Conservation (phyloP, 2,329 filamentous ascomycete genomes). For the Helminthosporium solani region DNA sequence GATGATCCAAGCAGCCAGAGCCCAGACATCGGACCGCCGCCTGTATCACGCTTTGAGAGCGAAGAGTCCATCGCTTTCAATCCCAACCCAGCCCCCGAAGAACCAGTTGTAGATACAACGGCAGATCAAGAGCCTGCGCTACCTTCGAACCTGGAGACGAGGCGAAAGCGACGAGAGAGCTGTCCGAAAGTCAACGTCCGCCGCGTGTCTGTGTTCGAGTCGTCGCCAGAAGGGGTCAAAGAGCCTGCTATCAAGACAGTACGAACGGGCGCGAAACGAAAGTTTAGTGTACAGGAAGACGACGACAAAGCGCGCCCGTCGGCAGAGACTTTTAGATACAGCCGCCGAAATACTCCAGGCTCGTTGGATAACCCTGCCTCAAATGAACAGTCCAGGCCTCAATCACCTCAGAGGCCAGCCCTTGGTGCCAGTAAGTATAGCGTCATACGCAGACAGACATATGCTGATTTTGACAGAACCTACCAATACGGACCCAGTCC, state of each 20-base stretch:
- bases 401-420: slow-evolving; percentile 35
- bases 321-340: slow-evolving; percentile 51
- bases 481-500: slow-evolving; percentile 49
- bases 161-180: slow-evolving; percentile 55
- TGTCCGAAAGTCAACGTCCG: slow-evolving; percentile 46
- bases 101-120: slow-evolving; percentile 29
- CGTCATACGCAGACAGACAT: slow-evolving; percentile 11
- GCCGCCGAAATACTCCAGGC: slow-evolving; percentile 36
- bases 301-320: slow-evolving; percentile 42
- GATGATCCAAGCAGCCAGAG: slow-evolving; percentile 60
- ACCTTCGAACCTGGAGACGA: slow-evolving; percentile 53
- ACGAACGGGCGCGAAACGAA: slow-evolving; percentile 57
- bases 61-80: slow-evolving; percentile 51
- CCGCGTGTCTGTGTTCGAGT: slow-evolving; percentile 47
- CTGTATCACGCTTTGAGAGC: slow-evolving; percentile 54
- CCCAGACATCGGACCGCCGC: slow-evolving; percentile 65
- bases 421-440: slow-evolving; percentile 46
- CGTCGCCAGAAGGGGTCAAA: slow-evolving; percentile 38
- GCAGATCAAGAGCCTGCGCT: slow-evolving; percentile 42
- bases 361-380: slow-evolving; percentile 17
- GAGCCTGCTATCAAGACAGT: slow-evolving; percentile 28
- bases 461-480: slow-evolving; percentile 44
- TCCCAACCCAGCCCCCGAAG: slow-evolving; percentile 24
- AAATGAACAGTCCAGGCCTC: slow-evolving; percentile 18
- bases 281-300: slow-evolving; percentile 56